Conservation (phyloP, 2,329 filamentous ascomycete species). For the Aspergillus latus region DNA sequence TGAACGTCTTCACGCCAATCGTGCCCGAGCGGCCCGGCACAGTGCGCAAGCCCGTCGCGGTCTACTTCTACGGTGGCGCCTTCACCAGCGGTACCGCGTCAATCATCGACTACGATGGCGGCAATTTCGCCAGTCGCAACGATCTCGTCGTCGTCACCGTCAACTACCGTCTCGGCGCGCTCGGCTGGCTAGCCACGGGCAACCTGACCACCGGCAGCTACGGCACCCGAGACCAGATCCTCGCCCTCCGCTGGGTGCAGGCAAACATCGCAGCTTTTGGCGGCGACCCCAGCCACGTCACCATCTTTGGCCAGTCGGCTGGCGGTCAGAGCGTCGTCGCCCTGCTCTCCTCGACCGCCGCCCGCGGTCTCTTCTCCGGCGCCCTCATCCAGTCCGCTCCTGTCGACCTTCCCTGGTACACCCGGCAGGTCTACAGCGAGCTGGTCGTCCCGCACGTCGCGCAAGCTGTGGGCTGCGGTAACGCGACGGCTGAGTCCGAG, state of each 20-base stretch:
- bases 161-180: conserved; percentile 37
- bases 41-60: conserved; percentile 24
- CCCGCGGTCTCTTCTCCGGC: conserved; percentile 29
- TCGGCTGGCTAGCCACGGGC: conserved; percentile 36
- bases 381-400: conserved; percentile 30
- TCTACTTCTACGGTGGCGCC: conserved; percentile 38
- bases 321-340: conserved; percentile 54
- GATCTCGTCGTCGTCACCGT: conserved; percentile 38
- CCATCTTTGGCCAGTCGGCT: conserved; percentile 39
- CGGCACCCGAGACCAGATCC: conserved; percentile 35
- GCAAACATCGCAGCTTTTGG: conserved; percentile 28
- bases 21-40: conserved; percentile 20
- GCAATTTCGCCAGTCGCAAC: conserved; percentile 36
- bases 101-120: conserved; percentile 34
- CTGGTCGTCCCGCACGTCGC: conserved; percentile 23
- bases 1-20: conserved; percentile 38
- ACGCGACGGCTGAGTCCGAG: conserved; percentile 12
- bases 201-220: conserved; percentile 36
- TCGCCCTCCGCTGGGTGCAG: conserved; percentile 30
- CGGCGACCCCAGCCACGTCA: conserved; percentile 33
- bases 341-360: conserved; percentile 26
- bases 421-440: conserved; percentile 25
- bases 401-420: conserved; percentile 29
- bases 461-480: conserved; percentile 26
- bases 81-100: conserved; percentile 31